Percentiles rank a stretch among this genome's conserved stretches.
phyloP scores from a whole-genome alignment of 768 basidiomycete species.

The Auriscalpium microsporum region DNA sequence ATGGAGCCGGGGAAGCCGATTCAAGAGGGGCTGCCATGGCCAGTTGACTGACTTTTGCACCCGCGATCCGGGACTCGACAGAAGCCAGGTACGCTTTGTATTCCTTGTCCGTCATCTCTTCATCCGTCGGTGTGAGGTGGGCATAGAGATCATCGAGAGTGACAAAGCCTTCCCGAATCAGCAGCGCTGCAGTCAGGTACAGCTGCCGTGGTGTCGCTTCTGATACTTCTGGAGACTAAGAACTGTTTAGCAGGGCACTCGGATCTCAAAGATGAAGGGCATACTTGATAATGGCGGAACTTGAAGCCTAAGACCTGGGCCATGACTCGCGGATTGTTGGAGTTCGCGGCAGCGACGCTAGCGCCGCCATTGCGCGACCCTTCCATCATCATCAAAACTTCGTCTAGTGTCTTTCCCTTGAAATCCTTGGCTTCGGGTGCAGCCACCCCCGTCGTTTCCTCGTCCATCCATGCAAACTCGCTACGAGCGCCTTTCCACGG shows the following conservation, averaged over 20 bases:
- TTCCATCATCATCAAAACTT: slow-evolving; percentile 54
- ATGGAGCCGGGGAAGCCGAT: slow-evolving; percentile 32
- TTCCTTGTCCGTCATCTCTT: slow-evolving; percentile 55
- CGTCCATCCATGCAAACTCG: slow-evolving; percentile 2
- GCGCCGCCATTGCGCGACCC: slow-evolving; percentile 8
- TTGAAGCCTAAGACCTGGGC: slow-evolving; percentile 98
- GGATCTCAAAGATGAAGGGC: neutral
- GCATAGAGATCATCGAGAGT: slow-evolving; percentile 82
- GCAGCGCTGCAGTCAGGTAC: slow-evolving; percentile 73
- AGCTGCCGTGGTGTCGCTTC: slow-evolving; percentile 65
- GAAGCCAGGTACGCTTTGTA: slow-evolving; percentile 57
- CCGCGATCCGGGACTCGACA: slow-evolving; percentile 55
- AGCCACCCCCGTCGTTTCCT: slow-evolving; percentile 18
- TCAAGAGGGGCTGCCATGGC: slow-evolving; percentile 82
- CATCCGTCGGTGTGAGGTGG: slow-evolving; percentile 76
- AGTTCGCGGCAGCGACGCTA: slow-evolving; percentile 10
- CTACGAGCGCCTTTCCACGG: slow-evolving; percentile 49
- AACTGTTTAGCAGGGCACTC: slow-evolving; percentile 11
- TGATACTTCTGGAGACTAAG: slow-evolving; percentile 45
- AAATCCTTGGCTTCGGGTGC: slow-evolving; percentile 28
- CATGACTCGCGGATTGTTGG: slow-evolving; percentile 48
- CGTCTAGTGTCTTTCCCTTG: slow-evolving; percentile 55
- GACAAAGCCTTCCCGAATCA: slow-evolving; percentile 87
- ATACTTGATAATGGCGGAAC: slow-evolving; percentile 82
- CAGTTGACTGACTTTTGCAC: slow-evolving; percentile 65